These are phyloP conservation scores for Candida freyschussii DNA, from an alignment of 1,139 yeast species.

Conservation along the genomic window DNA sequence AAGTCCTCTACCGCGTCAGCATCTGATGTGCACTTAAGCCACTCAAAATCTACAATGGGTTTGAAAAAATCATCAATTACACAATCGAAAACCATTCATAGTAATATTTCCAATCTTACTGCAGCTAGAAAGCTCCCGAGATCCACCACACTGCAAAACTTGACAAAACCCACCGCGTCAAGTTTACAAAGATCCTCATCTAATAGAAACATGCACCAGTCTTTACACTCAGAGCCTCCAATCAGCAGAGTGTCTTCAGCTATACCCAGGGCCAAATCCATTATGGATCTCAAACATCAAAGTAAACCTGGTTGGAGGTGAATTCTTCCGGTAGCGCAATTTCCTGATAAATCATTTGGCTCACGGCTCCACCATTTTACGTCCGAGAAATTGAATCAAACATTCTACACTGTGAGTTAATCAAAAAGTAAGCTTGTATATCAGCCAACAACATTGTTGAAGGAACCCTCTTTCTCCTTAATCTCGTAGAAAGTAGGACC, in stretches of 20 bases:
- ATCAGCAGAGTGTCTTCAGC: slow-evolving; percentile 5
- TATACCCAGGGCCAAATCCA: slow-evolving; percentile 15
- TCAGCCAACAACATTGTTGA: slow-evolving; percentile 76
- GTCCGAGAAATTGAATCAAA: background rate
- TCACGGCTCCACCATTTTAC: background rate
- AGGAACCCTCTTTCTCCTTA: slow-evolving; percentile 82
- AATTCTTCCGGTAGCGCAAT: background rate
- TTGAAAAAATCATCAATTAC: slow-evolving; percentile 8
- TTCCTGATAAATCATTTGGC: slow-evolving; percentile 1
- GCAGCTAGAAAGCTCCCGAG: slow-evolving; percentile 15
- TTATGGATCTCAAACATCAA: slow-evolving; percentile 9
- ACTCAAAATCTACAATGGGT: slow-evolving; percentile 9
- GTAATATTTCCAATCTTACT: slow-evolving; percentile 14
- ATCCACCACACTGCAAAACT: slow-evolving; percentile 19
- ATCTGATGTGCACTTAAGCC: too few species aligned
- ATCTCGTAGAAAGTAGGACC: slow-evolving; percentile 91
- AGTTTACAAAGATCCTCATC: slow-evolving; percentile 21
- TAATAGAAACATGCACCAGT: slow-evolving; percentile 10
- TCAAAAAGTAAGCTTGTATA: slow-evolving; percentile 1
- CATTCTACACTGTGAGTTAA: background rate
- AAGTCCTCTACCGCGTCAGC: too few species aligned
- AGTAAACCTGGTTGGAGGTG: slow-evolving; percentile 22
- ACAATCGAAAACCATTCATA: slow-evolving; percentile 8
- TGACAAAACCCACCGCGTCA: slow-evolving; percentile 21
- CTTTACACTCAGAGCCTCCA: slow-evolving; percentile 1